Conservation (phyloP, 768 basidiomycete species). For the Kwoniella botswanensis region DNA sequence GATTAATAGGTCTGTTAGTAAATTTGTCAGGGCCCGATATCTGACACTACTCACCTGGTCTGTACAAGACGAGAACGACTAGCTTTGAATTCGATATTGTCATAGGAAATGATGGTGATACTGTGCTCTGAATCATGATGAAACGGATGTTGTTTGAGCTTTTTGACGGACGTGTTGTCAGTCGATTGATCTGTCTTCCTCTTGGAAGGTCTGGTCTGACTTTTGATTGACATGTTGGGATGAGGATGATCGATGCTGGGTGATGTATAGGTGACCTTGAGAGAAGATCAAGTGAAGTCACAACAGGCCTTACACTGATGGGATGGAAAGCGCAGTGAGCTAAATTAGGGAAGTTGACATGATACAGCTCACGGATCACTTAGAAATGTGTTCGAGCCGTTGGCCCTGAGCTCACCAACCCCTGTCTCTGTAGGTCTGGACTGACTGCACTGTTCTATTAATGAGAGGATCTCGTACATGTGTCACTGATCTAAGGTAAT, state of each 20-base stretch:
- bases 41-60: slow-evolving; percentile 1
- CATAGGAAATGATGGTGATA: not conserved
- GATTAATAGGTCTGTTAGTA: not conserved
- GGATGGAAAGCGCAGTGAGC: no score
- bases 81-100: slow-evolving; percentile 8
- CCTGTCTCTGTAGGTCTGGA: no score
- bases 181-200: not conserved
- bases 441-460: no score
- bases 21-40: not conserved
- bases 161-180: not conserved
- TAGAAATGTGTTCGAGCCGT: no score
- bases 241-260: not conserved
- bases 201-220: not conserved
- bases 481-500: no score
- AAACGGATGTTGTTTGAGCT: not conserved
- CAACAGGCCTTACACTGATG: no score
- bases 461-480: no score
- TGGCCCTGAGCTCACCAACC: no score
- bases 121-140: not conserved
- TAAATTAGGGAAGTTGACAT: no score
- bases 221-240: not conserved
- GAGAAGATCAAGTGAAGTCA: no score
- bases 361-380: no score
- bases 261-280: no score
- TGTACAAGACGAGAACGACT: not conserved